Evolutionary conservation across 2,329 filamentous ascomycete species (phyloP).

Genomic region (Dothideomycetes sp.): DNA sequence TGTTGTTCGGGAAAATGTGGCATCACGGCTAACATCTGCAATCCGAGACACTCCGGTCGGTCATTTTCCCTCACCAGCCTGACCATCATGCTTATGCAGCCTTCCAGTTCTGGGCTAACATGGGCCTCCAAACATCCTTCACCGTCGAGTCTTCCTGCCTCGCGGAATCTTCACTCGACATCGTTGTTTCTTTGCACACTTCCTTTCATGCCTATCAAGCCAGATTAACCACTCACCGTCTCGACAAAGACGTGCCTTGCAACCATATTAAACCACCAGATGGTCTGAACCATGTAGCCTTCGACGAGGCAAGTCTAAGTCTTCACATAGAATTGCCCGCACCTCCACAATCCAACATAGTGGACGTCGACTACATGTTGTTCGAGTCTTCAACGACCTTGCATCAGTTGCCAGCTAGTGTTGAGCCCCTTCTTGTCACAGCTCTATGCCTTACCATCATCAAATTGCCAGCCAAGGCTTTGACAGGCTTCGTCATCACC

Average conservation of each 20-base stretch:
- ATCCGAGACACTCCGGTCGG: conserved; percentile 7
- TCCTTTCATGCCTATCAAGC: conserved; percentile 4
- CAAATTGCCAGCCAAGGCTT: conserved; percentile 19
- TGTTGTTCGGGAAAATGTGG: too few relatives aligned
- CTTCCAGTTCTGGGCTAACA: conserved; percentile 26
- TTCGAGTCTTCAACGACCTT: background rate
- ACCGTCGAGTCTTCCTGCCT: conserved; percentile 5
- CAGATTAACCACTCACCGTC: conserved; percentile 19
- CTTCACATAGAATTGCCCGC: conserved; percentile 19
- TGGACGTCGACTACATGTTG: background rate
- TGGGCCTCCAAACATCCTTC: conserved; percentile 23
- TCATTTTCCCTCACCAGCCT: background rate
- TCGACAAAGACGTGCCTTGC: conserved; percentile 20
- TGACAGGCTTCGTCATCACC: conserved; percentile 23
- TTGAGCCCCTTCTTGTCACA: conserved; percentile 25
- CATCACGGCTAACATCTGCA: too few relatives aligned
- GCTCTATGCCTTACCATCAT: conserved; percentile 30
- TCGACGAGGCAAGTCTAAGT: conserved; percentile 25
- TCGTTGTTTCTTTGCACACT: background rate
- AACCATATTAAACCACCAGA: conserved; percentile 26
- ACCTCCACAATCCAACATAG: background rate
- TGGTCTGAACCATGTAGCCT: conserved; percentile 19
- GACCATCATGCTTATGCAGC: background rate
- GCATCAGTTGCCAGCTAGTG: background rate
- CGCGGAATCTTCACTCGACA: conserved; percentile 9